These are phyloP conservation scores for Athelia psychrophila DNA, from an alignment of 1,284 basidiomycete species.

Conservation along the genomic window DNA sequence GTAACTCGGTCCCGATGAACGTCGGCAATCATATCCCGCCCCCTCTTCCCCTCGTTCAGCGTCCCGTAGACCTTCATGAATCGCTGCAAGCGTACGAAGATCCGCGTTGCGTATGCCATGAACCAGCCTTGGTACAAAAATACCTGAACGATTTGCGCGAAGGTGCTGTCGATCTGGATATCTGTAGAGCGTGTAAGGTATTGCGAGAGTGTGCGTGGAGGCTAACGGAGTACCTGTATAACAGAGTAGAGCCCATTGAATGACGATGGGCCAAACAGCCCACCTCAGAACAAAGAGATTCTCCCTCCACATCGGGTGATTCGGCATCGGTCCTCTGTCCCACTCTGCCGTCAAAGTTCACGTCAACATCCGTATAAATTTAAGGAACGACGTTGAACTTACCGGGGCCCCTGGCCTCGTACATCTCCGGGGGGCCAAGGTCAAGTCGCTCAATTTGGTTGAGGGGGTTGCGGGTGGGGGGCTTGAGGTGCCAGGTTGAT, in stretches of 20 bases:
- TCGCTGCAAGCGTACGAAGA: neutral
- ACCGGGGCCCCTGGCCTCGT: too few relatives aligned
- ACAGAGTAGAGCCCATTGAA: neutral
- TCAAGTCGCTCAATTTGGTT: neutral
- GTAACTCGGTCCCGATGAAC: neutral
- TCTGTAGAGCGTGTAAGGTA: too few relatives aligned
- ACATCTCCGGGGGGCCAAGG: neutral
- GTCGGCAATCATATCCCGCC: neutral
- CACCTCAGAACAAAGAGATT: neutral
- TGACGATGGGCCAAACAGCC: neutral
- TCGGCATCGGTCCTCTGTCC: neutral
- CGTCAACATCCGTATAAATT: too few relatives aligned
- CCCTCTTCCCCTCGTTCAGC: neutral
- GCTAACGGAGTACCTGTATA: neutral
- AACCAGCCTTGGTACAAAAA: neutral
- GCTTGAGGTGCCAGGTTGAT: neutral
- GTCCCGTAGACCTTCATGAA: neutral
- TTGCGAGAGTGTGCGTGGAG: neutral
- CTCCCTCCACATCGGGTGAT: neutral
- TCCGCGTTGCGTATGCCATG: neutral
- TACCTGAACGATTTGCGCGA: neutral
- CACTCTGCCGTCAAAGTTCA: neutral
- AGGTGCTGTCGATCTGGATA: neutral
- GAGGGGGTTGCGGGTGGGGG: neutral
- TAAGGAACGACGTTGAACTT: too few relatives aligned